Evolutionary conservation across 306 rosid species (phyloP).

Genomic region (Ziziphus jujuba): DNA sequence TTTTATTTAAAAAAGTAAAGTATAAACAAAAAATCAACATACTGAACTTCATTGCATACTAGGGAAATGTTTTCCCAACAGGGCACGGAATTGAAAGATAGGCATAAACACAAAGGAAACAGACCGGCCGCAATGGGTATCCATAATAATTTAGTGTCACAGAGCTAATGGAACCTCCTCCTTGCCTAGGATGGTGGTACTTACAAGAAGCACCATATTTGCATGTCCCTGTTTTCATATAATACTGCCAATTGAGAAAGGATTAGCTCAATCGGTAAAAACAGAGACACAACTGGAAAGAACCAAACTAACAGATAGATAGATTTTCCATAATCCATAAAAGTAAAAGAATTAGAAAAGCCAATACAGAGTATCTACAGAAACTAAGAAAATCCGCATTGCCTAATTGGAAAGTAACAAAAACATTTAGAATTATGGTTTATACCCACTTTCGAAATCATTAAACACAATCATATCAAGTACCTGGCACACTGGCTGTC

Average conservation of each 20-base stretch:
- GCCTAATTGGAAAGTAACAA: background rate
- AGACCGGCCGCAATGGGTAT: constrained; percentile 48
- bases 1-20: constrained; percentile 18
- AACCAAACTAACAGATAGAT: constrained; percentile 30
- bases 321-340: constrained; percentile 27
- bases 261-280: constrained; percentile 26
- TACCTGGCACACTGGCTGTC: constrained; percentile 98
- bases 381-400: constrained; percentile 12
- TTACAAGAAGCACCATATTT: constrained; percentile 87
- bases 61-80: constrained; percentile 10
- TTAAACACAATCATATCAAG: constrained; percentile 28
- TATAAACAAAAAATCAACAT: background rate
- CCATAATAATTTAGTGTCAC: constrained; percentile 61
- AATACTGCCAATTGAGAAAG: constrained; percentile 64
- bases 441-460: constrained; percentile 20
- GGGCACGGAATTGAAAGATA: constrained; percentile 8
- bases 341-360: constrained; percentile 15
- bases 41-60: constrained; percentile 10
- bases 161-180: constrained; percentile 47
- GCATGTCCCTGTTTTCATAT: constrained; percentile 76
- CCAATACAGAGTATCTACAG: constrained; percentile 8
- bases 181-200: constrained; percentile 87
- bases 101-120: constrained; percentile 9
- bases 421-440: constrained; percentile 18
- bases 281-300: constrained; percentile 15